These are phyloP conservation scores for Austroboletus rostrupii DNA, from an alignment of 1,284 basidiomycete genomes.

Conservation along the genomic window DNA sequence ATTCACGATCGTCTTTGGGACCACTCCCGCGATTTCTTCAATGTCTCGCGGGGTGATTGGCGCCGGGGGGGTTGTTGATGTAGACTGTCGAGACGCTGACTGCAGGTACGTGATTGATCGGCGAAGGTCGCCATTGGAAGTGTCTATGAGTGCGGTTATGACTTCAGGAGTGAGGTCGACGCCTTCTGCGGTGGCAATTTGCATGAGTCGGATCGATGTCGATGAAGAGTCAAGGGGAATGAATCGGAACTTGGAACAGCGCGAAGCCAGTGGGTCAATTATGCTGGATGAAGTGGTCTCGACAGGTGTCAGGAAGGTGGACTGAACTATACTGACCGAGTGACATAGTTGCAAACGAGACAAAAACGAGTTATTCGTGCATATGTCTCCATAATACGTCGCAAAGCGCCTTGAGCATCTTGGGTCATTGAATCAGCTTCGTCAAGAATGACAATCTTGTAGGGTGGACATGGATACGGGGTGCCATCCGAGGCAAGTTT, in stretches of 20 bases:
- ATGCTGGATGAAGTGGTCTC: slow-evolving; percentile 56
- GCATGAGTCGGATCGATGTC: slow-evolving; percentile 71
- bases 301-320: slow-evolving; percentile 7
- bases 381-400: slow-evolving; percentile 98
- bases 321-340: slow-evolving; percentile 56
- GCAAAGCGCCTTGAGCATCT: slow-evolving; percentile 93
- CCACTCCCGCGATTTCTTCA: slow-evolving; percentile 96
- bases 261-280: slow-evolving; percentile 97
- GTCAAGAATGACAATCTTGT: slow-evolving; percentile 98
- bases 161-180: slow-evolving; percentile 51
- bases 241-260: slow-evolving; percentile 99
- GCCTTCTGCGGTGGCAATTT: slow-evolving; percentile 72
- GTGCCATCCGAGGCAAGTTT: slow-evolving; percentile 74
- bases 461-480: slow-evolving; percentile 92
- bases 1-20: slow-evolving; percentile 74
- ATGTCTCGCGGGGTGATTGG: slow-evolving; percentile 75
- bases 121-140: slow-evolving; percentile 90
- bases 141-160: slow-evolving; percentile 69
- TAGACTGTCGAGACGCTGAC: slow-evolving; percentile 84
- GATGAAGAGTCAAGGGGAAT: slow-evolving; percentile 83
- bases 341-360: slow-evolving; percentile 99
- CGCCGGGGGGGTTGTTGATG: slow-evolving; percentile 65
- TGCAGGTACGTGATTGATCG: slow-evolving; percentile 99
- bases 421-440: slow-evolving; percentile 99
- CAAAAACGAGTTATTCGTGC: slow-evolving; percentile 97